Conservation (phyloP, 2,329 filamentous ascomycete species). For the Ophiostoma montium region DNA sequence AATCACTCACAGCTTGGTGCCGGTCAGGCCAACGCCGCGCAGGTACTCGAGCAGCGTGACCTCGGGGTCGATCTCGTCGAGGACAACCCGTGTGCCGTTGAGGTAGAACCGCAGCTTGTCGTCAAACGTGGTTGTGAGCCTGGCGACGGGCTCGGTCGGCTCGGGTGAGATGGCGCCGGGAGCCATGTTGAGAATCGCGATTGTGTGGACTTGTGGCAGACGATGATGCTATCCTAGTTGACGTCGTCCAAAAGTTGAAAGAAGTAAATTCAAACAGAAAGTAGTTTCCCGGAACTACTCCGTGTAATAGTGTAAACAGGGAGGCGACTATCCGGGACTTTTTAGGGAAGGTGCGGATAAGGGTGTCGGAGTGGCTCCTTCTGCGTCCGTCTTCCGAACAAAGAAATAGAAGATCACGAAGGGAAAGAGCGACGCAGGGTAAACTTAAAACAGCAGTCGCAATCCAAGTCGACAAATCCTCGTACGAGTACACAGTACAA, state of each 20-base stretch:
- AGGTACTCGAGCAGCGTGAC: slow-evolving; percentile 87
- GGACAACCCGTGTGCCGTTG: slow-evolving; percentile 77
- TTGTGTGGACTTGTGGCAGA: too few relatives aligned
- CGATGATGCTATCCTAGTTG: too few relatives aligned
- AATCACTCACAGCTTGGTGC: slow-evolving; percentile 66
- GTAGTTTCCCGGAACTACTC: too few relatives aligned
- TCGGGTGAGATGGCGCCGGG: slow-evolving; percentile 40
- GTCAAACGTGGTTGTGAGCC: slow-evolving; percentile 64
- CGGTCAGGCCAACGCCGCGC: slow-evolving; percentile 80
- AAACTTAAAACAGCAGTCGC: neutral
- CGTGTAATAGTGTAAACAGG: too few relatives aligned
- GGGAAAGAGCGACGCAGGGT: neutral
- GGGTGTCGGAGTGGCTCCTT: neutral
- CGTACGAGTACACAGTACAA: too few relatives aligned
- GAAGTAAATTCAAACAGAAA: too few relatives aligned
- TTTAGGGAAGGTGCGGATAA: neutral
- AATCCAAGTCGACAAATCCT: too few relatives aligned
- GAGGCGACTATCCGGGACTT: too few relatives aligned
- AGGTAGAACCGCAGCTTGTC: slow-evolving; percentile 87
- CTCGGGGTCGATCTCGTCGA: slow-evolving; percentile 83
- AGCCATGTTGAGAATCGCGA: too few relatives aligned
- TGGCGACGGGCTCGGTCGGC: slow-evolving; percentile 21
- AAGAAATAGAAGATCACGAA: neutral
- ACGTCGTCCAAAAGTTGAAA: too few relatives aligned
- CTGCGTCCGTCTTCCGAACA: neutral